These are phyloP conservation scores for Aureobasidium pullulans DNA, from an alignment of 2,329 filamentous ascomycete genomes.

Conservation along the genomic window DNA sequence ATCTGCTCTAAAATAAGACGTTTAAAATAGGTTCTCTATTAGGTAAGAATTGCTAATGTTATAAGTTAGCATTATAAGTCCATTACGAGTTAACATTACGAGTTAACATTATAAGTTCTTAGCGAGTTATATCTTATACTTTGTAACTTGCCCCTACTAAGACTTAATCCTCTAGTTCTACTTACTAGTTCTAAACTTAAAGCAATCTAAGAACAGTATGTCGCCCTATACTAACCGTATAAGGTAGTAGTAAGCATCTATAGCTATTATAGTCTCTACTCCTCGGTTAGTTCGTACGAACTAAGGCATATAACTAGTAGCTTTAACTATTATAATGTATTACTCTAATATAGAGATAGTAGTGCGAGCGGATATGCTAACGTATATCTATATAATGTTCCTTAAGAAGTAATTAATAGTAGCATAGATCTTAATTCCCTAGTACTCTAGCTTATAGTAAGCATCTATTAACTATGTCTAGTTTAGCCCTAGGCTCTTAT, in stretches of 20 bases:
- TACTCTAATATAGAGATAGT: background rate
- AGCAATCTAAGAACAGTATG: background rate
- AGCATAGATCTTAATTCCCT: slow-evolving; percentile 2
- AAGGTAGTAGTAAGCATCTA: background rate
- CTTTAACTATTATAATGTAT: background rate
- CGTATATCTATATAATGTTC: background rate
- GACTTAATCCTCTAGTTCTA: background rate
- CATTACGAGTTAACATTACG: no score
- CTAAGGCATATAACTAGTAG: background rate
- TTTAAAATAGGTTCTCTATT: no score
- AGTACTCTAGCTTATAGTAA: slow-evolving; percentile 4
- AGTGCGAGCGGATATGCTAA: background rate
- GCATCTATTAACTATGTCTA: slow-evolving; percentile 7
- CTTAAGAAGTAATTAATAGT: background rate
- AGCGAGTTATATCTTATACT: background rate
- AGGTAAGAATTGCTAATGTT: no score
- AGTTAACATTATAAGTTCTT: background rate
- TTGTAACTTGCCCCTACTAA: background rate
- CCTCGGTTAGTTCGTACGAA: background rate
- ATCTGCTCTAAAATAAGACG: no score
- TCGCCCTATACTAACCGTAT: background rate
- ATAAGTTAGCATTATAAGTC: no score
- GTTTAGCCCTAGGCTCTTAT: background rate
- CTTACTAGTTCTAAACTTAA: background rate
- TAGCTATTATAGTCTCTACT: background rate